Conservation (phyloP, 2,329 filamentous ascomycete species). For the Trichoderma koningiopsis region DNA sequence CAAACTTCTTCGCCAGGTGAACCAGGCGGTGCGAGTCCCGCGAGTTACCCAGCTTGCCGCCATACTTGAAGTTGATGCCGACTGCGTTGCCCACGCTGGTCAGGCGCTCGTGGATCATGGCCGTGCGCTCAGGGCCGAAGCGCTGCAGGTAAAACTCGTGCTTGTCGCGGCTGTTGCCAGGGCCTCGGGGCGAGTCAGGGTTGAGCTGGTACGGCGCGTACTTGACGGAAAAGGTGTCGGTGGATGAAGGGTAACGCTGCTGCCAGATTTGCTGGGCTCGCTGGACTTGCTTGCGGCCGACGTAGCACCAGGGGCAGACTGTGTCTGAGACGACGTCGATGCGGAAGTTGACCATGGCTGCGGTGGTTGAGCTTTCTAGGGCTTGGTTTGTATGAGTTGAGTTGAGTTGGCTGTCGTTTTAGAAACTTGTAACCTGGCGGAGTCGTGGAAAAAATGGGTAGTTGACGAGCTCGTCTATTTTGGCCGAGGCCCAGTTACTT, state of each 20-base stretch:
- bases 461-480: background rate
- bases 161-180: slow-evolving; percentile 41
- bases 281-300: slow-evolving; percentile 51
- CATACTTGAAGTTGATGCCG: slow-evolving; percentile 54
- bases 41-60: slow-evolving; percentile 49
- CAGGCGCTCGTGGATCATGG: slow-evolving; percentile 38
- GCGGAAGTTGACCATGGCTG: slow-evolving; percentile 60
- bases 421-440: background rate
- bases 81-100: slow-evolving; percentile 36
- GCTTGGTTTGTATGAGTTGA: background rate
- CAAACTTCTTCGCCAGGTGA: slow-evolving; percentile 52
- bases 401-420: background rate
- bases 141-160: slow-evolving; percentile 40
- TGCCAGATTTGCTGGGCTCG: slow-evolving; percentile 48
- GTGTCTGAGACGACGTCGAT: slow-evolving; percentile 54
- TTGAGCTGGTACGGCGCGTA: slow-evolving; percentile 52
- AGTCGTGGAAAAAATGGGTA: background rate
- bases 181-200: slow-evolving; percentile 39
- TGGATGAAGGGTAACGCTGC: slow-evolving; percentile 43
- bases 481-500: background rate
- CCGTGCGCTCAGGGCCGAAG: slow-evolving; percentile 67
- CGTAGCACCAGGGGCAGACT: slow-evolving; percentile 55
- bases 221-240: slow-evolving; percentile 57
- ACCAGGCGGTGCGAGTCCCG: slow-evolving; percentile 52
- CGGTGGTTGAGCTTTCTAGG: background rate